Evolutionary conservation across 345 rosid species (phyloP).

Genomic region (Rubroshorea leprosula): DNA sequence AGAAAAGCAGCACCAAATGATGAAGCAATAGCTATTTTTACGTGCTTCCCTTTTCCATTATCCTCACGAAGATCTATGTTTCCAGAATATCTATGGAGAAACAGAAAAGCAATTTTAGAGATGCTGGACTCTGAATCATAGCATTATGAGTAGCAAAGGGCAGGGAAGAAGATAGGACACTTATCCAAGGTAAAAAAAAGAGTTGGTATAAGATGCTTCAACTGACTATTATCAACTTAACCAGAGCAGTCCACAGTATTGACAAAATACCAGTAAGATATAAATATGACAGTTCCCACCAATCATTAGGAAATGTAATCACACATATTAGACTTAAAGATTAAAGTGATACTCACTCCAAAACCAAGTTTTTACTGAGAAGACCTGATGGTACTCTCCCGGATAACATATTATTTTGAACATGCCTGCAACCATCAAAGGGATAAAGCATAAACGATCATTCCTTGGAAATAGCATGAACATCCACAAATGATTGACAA

Average conservation of each 20-base stretch:
- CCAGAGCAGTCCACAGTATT: no score
- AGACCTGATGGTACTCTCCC: constrained; percentile 73
- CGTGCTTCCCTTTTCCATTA: constrained; percentile 39
- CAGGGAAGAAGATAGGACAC: no score
- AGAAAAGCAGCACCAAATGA: constrained; percentile 72
- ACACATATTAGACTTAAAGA: constrained; percentile 7
- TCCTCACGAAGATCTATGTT: constrained; percentile 51
- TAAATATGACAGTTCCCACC: background rate
- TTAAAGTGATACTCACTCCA: constrained; percentile 56
- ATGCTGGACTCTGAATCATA: no score
- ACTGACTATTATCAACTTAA: no score
- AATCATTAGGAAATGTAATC: constrained; percentile 1
- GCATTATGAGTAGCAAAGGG: no score
- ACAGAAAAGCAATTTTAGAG: background rate
- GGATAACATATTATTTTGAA: constrained; percentile 78
- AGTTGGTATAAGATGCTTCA: no score
- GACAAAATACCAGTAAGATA: background rate
- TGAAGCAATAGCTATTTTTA: constrained; percentile 49
- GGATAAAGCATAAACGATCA: constrained; percentile 16
- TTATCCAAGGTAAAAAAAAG: no score
- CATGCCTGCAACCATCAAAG: constrained; percentile 50
- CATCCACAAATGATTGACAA: background rate
- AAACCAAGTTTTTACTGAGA: constrained; percentile 34
- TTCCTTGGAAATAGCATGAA: background rate
- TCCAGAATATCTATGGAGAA: constrained; percentile 55